Evolutionary conservation across 139 green algal genomes (phyloP).

Genomic region (Auxenochlorella protothecoides): DNA sequence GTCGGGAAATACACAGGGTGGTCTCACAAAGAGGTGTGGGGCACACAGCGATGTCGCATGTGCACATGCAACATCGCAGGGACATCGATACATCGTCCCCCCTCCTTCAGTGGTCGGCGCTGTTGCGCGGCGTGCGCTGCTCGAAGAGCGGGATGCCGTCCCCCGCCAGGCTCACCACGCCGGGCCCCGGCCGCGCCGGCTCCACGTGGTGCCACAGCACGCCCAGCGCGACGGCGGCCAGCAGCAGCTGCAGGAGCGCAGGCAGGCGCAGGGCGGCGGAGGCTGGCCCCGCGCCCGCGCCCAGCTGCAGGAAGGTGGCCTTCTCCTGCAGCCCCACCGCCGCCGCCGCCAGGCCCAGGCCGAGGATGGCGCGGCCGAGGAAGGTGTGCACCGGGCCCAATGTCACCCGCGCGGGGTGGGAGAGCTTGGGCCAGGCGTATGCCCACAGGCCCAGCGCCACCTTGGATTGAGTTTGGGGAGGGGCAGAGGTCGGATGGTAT

Average conservation of each 20-base stretch:
- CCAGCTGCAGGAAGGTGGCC: conserved; percentile 39
- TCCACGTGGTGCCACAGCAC: conserved; percentile 31
- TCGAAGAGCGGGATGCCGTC: too few relatives aligned
- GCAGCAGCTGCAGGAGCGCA: conserved; percentile 22
- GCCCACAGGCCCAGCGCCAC: conserved; percentile 2
- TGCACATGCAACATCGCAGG: too few relatives aligned
- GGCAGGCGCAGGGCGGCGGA: conserved; percentile 18
- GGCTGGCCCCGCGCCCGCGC: conserved; percentile 23
- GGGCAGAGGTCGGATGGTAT: too few relatives aligned
- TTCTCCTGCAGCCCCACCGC: conserved; percentile 46
- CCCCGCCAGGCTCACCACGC: too few relatives aligned
- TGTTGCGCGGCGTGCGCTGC: too few relatives aligned
- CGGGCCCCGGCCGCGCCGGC: too few relatives aligned
- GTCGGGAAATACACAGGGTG: too few relatives aligned
- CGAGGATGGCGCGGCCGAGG: conserved; percentile 19
- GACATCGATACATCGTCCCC: too few relatives aligned
- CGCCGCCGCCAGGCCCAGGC: conserved; percentile 28
- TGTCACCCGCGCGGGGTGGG: not conserved
- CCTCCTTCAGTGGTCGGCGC: too few relatives aligned
- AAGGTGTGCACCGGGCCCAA: conserved; percentile 29
- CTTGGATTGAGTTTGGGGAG: too few relatives aligned
- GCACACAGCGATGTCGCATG: too few relatives aligned
- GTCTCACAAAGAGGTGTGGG: too few relatives aligned
- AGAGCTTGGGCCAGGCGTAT: conserved; percentile 29
- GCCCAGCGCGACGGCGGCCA: conserved; percentile 13